Evolutionary conservation across 257 asterid species (phyloP), one percentile per base, ranked within the genome.

Genomic region (Lycium ferocissimum): DNA sequence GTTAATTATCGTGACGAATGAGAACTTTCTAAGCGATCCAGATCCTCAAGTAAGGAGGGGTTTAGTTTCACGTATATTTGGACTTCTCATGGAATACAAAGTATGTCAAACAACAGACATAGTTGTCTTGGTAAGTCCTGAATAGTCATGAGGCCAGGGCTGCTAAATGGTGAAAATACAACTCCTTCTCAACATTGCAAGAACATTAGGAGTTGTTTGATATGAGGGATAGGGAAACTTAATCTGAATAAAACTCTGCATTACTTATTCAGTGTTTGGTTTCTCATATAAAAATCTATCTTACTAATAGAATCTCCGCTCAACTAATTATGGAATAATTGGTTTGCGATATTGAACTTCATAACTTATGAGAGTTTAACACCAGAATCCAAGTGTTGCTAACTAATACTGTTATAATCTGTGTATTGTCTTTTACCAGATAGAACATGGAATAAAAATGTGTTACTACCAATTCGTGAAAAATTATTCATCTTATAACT

Each of bases 321-420:
- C 9, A 71, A 71, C 79, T 38, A 40, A 38, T 33, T 40, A 37
- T 71, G 35, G 20, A 71, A 0, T 43, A 35, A 40, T 43, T 18
- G 56, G 35, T 71, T 43, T 43, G 35, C n/a, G 17, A 5, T 43
- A 6, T 43, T 71, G 9, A 43, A 71, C 37, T 40, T 0, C n/a
- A 9, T 0, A 43, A 71, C 79, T 71, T 71, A 13, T 43, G 56
- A 43, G 0, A 40, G 49, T 43, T 40, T 71, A 18, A 40, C 35
- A 71, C 9, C 54, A 37, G 76, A 0, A 0, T 15, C 49, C 0
- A 7, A 67, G 15, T 14, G 14, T 37, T 0, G 79, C 0, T 70
- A 38, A 38, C 13, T 15, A 38, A 9, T 70, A 40, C 15, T 38
- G 79, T 7, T 69, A 7, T 71, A 71, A 17, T 49, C 35, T 71